Evolutionary conservation across 2,329 filamentous ascomycete genomes (phyloP).

Genomic region (Botrytis fabae): DNA sequence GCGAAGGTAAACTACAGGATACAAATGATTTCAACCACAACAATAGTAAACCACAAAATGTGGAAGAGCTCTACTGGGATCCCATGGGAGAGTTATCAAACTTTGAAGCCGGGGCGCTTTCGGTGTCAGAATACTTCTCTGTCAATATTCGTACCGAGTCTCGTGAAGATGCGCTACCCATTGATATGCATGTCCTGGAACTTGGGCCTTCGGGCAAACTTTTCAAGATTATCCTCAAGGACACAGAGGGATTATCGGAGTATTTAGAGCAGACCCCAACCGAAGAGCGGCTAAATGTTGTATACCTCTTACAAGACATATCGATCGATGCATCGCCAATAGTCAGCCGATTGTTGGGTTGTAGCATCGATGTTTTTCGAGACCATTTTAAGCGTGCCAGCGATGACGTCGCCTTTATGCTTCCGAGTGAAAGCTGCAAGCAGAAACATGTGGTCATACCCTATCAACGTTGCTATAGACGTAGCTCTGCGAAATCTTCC

Average conservation of each 20-base stretch:
- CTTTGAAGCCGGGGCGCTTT: background rate
- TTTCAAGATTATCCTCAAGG: background rate
- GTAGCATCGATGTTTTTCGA: background rate
- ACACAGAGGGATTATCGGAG: background rate
- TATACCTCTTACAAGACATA: background rate
- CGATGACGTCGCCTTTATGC: background rate
- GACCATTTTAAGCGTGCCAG: background rate
- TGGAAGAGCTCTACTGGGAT: background rate
- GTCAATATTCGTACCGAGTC: background rate
- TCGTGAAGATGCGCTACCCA: background rate
- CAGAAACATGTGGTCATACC: background rate
- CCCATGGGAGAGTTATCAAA: background rate
- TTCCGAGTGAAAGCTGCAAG: background rate
- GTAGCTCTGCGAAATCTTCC: background rate
- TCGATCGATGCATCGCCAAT: background rate
- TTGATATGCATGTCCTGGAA: background rate
- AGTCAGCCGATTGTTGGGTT: background rate
- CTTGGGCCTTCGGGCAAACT: fast-evolving
- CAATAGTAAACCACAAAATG: background rate
- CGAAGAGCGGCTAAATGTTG: background rate
- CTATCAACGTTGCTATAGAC: background rate
- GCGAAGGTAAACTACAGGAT: background rate
- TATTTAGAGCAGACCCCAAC: background rate
- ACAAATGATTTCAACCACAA: background rate
- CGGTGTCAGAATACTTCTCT: background rate